phyloP scores from a whole-genome alignment of 176 grass and related monocot species.

The Coix lacrymajobi region DNA sequence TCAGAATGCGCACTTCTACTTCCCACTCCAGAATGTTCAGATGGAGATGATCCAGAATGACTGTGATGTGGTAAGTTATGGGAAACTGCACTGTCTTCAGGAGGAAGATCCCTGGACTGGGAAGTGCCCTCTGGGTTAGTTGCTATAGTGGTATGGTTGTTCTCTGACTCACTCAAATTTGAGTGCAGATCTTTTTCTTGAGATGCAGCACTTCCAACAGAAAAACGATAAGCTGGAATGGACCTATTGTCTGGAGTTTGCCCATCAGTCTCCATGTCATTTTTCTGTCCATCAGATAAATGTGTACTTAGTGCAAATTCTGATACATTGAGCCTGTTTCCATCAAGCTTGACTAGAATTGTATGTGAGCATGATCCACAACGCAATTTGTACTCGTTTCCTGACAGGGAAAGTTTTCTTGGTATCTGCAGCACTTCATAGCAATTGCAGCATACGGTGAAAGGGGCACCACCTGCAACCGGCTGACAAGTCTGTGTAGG shows the following conservation, averaged over 20 bases:
- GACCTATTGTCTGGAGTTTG: constrained; percentile 37
- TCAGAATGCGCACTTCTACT: constrained; percentile 71
- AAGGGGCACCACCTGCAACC: constrained; percentile 72
- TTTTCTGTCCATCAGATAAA: constrained; percentile 35
- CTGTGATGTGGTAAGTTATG: constrained; percentile 50
- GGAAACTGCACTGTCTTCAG: constrained; percentile 50
- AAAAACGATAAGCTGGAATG: constrained; percentile 68
- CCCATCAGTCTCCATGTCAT: constrained; percentile 23
- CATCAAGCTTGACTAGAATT: constrained; percentile 62
- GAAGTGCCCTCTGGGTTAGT: constrained; percentile 36
- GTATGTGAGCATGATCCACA: constrained; percentile 85
- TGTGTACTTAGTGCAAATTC: constrained; percentile 9
- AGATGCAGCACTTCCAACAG: constrained; percentile 41
- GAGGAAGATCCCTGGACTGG: constrained; percentile 25
- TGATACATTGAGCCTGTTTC: constrained; percentile 53
- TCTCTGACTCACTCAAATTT: constrained; percentile 43
- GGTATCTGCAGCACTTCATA: constrained; percentile 82
- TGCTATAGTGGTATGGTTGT: constrained; percentile 27
- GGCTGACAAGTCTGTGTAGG: constrained; percentile 47
- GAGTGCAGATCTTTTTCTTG: constrained; percentile 52
- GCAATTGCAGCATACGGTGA: constrained; percentile 85
- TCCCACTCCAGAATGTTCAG: constrained; percentile 57
- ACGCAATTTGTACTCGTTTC: constrained; percentile 61
- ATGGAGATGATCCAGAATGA: constrained; percentile 40
- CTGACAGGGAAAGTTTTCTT: constrained; percentile 30